Evolutionary conservation across 441 rosid species (phyloP).

Genomic region (Populus trichocarpa): DNA sequence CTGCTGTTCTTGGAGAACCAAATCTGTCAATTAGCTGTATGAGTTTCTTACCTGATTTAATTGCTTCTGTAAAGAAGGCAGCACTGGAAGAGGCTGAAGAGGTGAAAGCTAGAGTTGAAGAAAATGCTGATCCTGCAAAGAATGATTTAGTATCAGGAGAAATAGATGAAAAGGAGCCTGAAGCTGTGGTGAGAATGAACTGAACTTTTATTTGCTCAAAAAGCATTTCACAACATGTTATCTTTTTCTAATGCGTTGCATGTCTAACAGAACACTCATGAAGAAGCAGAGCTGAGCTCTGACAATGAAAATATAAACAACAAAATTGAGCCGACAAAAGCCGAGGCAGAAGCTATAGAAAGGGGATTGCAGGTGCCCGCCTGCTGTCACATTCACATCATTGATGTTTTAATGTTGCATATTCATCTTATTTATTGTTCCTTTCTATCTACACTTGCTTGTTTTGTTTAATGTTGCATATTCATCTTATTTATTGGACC

Average conservation of each 20-base stretch:
- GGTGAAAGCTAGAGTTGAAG: constrained; percentile 57
- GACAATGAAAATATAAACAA: constrained; percentile 56
- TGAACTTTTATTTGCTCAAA: constrained; percentile 16
- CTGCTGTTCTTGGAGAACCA: constrained; percentile 33
- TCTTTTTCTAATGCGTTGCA: constrained; percentile 22
- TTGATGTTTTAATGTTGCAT: not conserved
- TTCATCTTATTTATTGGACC: constrained; percentile 3
- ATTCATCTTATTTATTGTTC: too few relatives aligned
- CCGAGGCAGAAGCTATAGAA: constrained; percentile 89
- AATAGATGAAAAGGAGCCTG: constrained; percentile 37
- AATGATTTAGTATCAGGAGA: constrained; percentile 35
- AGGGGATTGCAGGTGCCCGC: constrained; percentile 82
- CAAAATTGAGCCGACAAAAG: constrained; percentile 91
- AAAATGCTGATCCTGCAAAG: constrained; percentile 28
- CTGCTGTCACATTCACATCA: constrained; percentile 13
- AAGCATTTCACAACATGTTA: constrained; percentile 15
- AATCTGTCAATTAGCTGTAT: constrained; percentile 43
- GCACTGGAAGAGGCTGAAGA: constrained; percentile 81
- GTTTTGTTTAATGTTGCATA: not conserved
- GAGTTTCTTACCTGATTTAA: constrained; percentile 59
- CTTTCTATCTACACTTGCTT: too few relatives aligned
- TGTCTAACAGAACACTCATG: constrained; percentile 53
- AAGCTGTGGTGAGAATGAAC: constrained; percentile 53
- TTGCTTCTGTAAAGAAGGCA: constrained; percentile 39
- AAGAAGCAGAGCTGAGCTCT: constrained; percentile 59